These are phyloP conservation scores for Luvunga scandens DNA, from an alignment of 345 rosid genomes.

Conservation along the genomic window DNA sequence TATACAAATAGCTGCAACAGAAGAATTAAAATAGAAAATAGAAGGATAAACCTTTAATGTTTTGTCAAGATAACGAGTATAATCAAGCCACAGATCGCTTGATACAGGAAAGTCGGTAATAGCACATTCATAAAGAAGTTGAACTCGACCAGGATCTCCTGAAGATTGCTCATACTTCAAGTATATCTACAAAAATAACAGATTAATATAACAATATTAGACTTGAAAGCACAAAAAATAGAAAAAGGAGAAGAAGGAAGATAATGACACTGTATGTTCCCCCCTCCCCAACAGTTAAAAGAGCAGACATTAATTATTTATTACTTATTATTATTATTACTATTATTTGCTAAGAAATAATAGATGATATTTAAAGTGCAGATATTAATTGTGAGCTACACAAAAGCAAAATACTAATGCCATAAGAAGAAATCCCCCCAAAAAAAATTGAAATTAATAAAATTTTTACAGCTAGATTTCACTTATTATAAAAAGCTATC, in stretches of 20 bases:
- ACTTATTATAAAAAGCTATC: background rate
- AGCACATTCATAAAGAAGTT: conserved; percentile 85
- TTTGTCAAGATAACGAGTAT: conserved; percentile 68
- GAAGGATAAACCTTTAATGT: conserved; percentile 68
- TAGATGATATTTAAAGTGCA: background rate
- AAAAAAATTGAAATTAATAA: background rate
- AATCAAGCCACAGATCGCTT: conserved; percentile 82
- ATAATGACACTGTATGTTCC: too few species aligned
- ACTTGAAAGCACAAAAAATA: too few species aligned
- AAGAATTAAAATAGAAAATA: background rate
- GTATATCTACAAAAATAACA: conserved; percentile 58
- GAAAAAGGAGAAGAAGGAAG: too few species aligned
- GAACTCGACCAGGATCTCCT: conserved; percentile 85
- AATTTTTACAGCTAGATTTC: background rate
- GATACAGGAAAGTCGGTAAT: conserved; percentile 75
- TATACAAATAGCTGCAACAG: background rate
- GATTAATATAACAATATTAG: background rate
- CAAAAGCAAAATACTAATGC: background rate
- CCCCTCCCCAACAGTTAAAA: too few species aligned
- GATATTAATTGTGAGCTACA: background rate
- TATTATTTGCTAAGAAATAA: too few species aligned
- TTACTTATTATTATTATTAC: too few species aligned
- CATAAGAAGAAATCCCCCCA: conserved; percentile 15
- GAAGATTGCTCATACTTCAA: conserved; percentile 72
- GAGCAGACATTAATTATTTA: background rate